Evolutionary conservation across 495 filamentous ascomycete genomes (phyloP), one percentile per base, ranked within the genome.

Genomic region (Penicillium antarcticum): DNA sequence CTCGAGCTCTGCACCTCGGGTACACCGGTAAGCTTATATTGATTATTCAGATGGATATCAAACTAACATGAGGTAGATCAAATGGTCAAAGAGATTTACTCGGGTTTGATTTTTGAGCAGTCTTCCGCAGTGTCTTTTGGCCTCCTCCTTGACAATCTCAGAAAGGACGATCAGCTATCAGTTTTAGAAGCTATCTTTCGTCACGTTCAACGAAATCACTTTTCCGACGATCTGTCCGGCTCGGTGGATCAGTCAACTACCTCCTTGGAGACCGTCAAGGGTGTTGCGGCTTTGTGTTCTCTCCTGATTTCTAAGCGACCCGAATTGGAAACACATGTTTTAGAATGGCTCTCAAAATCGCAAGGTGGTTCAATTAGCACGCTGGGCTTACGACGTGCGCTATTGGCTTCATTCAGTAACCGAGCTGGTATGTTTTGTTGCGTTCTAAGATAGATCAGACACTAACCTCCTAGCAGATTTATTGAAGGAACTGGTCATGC

Each of bases 1-100:
- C 77, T 9, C 87, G 85, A 56, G 76, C 80, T 1, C 68, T 94
- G 34, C 82, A 80, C 24, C 67, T 97, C 48, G 92, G 90, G 4
- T 87, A 92, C 69, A 71, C 77, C 35, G 86, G 91, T 91, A 77
- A 66, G 61, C 16, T 31, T 23, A 24, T 5, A 5, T 8, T n/a
- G 9, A 19, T 35, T n/a, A 35, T 5, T 24, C 43, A 4, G 4
- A 2, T 19, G 12, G 6, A 17, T 11, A 7, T 11, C 3, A 42
- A 48, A 16, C 61, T 69, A 41, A 74, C 34, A 36, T 58, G 65
- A 35, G 0, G 4, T 39, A 91, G 87, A 86, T 42, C 67, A 69
- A 2, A 45, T 88, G 7, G 69, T 84, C 0, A 77, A 76, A 46
- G 66, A 73, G 9, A 48, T 85, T 10, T 74, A 82, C 11, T 54